These are phyloP conservation scores for Aspergillus egyptiacus DNA, from an alignment of 495 filamentous ascomycete genomes.

Conservation along the genomic window DNA sequence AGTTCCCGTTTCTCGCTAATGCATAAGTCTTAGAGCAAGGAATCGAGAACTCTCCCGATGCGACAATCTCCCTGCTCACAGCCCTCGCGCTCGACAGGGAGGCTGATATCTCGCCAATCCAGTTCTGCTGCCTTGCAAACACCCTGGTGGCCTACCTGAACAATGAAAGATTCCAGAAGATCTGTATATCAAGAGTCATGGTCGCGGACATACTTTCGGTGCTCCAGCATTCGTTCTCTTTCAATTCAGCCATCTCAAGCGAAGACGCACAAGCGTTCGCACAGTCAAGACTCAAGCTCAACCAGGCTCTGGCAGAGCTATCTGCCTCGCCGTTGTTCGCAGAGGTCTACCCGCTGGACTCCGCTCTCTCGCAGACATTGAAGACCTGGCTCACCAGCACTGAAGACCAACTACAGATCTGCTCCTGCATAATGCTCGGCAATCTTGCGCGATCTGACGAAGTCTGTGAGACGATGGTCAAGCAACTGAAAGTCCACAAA, in stretches of 20 bases:
- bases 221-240: conserved; percentile 27
- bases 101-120: conserved; percentile 22
- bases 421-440: conserved; percentile 68
- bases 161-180: conserved; percentile 36
- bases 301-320: conserved; percentile 56
- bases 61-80: conserved; percentile 35
- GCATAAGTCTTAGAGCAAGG: conserved; percentile 25
- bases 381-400: conserved; percentile 45
- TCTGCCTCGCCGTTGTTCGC: conserved; percentile 54
- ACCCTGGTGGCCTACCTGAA: conserved; percentile 32
- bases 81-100: conserved; percentile 25
- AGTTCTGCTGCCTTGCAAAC: conserved; percentile 31
- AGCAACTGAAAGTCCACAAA: conserved; percentile 46
- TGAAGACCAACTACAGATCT: conserved; percentile 59
- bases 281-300: conserved; percentile 50
- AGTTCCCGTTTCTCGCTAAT: conserved; percentile 7
- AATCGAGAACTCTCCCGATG: conserved; percentile 34
- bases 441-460: conserved; percentile 71
- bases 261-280: conserved; percentile 50
- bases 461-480: conserved; percentile 52
- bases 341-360: conserved; percentile 43
- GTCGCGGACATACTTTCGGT: conserved; percentile 29
- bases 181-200: conserved; percentile 33
- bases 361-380: conserved; percentile 47
- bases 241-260: conserved; percentile 23